Conservation (phyloP, 345 rosid species). For the Excoecaria agallocha region DNA sequence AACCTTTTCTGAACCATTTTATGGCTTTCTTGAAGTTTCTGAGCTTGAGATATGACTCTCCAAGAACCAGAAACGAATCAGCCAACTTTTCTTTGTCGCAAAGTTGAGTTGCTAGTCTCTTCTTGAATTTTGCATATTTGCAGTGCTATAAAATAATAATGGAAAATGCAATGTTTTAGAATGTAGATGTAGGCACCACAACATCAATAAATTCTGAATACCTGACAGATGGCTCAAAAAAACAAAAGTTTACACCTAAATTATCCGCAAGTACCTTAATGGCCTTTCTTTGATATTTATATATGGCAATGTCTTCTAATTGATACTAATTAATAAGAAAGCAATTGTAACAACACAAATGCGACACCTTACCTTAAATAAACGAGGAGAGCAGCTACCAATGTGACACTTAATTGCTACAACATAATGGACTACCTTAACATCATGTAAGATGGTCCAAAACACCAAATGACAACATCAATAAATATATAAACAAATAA, state of each 20-base stretch:
- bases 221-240: neutral
- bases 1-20: conserved; percentile 69
- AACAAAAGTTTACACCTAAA: neutral
- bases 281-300: neutral
- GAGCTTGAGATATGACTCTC: conserved; percentile 86
- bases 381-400: neutral
- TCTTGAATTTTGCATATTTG: conserved; percentile 75
- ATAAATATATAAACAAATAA: neutral
- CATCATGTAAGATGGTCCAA: neutral
- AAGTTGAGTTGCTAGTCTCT: conserved; percentile 62
- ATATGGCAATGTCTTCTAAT: neutral
- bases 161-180: conserved; percentile 2
- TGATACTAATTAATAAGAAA: neutral
- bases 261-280: neutral
- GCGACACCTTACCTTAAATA: neutral
- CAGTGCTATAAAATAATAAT: conserved; percentile 53
- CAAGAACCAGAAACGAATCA: conserved; percentile 73
- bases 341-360: neutral
- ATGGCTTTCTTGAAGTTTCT: conserved; percentile 69
- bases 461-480: neutral
- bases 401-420: neutral
- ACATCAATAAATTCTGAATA: conserved; percentile 7
- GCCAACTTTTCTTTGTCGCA: conserved; percentile 78
- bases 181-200: conserved; percentile 6
- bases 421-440: neutral